Conservation (phyloP, 2,329 filamentous ascomycete species). For the Tolypocladium capitatum region DNA sequence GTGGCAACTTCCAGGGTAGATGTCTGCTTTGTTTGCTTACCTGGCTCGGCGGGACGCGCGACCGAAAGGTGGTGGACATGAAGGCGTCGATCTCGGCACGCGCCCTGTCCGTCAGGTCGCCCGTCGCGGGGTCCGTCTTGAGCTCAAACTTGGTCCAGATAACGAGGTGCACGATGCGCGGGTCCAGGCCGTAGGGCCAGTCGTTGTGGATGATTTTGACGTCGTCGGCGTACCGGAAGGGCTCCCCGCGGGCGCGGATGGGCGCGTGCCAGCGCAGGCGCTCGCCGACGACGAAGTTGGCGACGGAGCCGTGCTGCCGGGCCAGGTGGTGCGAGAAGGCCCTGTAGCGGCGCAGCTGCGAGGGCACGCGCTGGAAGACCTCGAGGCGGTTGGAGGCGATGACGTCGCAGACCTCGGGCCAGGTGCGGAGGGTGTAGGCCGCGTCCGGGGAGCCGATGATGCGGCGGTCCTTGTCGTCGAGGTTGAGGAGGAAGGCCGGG, state of each 20-base stretch:
- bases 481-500: slow-evolving; percentile 53
- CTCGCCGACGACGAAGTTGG: slow-evolving; percentile 60
- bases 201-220: slow-evolving; percentile 74
- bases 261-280: slow-evolving; percentile 55
- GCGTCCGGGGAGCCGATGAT: slow-evolving; percentile 61
- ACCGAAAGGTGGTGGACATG: slow-evolving; percentile 53
- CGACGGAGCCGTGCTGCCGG: slow-evolving; percentile 59
- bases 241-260: slow-evolving; percentile 17
- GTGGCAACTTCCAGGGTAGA: neutral
- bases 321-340: slow-evolving; percentile 53
- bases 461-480: slow-evolving; percentile 52
- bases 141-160: slow-evolving; percentile 88
- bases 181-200: slow-evolving; percentile 83
- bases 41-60: slow-evolving; percentile 33
- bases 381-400: slow-evolving; percentile 56
- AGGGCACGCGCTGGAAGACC: slow-evolving; percentile 63
- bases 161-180: slow-evolving; percentile 68
- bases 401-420: slow-evolving; percentile 55
- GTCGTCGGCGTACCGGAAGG: slow-evolving; percentile 39
- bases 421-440: slow-evolving; percentile 49
- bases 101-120: slow-evolving; percentile 52
- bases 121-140: slow-evolving; percentile 50
- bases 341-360: slow-evolving; percentile 65
- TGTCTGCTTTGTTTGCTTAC: slow-evolving; percentile 36
- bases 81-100: slow-evolving; percentile 56